Conservation (phyloP, 169 alveolate genomes). For the Plasmodium berghei region DNA sequence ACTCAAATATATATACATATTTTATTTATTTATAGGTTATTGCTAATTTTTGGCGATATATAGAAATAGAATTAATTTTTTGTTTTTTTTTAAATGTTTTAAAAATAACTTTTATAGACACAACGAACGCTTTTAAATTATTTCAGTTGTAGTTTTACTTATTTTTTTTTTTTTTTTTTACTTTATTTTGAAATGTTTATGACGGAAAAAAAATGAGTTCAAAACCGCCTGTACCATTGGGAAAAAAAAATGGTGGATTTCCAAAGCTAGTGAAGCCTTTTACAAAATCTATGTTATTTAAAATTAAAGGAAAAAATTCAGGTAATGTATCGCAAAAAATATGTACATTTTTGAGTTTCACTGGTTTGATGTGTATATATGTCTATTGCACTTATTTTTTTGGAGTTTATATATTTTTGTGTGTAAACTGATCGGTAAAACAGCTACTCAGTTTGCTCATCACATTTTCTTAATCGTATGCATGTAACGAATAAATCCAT, state of each 20-base stretch:
- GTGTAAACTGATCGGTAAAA: too few species aligned
- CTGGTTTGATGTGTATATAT: too few species aligned
- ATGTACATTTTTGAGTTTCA: background rate
- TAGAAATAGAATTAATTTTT: background rate
- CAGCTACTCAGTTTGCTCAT: too few species aligned
- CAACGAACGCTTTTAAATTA: background rate
- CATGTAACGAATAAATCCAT: background rate
- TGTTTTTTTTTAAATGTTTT: background rate
- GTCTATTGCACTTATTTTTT: too few species aligned
- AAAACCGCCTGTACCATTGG: conserved; percentile 17
- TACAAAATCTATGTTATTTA: conserved; percentile 12
- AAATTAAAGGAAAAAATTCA: conserved; percentile 37
- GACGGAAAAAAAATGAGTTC: conserved; percentile 26
- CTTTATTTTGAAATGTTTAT: conserved; percentile 4
- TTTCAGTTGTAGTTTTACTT: background rate
- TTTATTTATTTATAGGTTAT: background rate
- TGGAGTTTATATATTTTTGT: too few species aligned
- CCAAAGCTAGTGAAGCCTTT: conserved; percentile 25
- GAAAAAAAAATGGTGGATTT: conserved; percentile 13
- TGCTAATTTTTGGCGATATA: background rate
- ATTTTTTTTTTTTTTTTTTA: background rate
- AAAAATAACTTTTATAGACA: background rate
- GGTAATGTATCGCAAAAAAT: conserved; percentile 11
- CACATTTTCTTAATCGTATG: too few species aligned
- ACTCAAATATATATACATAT: background rate